A percentile compares a stretch with the other conserved stretches of the same genome.
Evolutionary conservation across 2,329 filamentous ascomycete genomes (phyloP).

Genomic region (Beauveria brongniartii): DNA sequence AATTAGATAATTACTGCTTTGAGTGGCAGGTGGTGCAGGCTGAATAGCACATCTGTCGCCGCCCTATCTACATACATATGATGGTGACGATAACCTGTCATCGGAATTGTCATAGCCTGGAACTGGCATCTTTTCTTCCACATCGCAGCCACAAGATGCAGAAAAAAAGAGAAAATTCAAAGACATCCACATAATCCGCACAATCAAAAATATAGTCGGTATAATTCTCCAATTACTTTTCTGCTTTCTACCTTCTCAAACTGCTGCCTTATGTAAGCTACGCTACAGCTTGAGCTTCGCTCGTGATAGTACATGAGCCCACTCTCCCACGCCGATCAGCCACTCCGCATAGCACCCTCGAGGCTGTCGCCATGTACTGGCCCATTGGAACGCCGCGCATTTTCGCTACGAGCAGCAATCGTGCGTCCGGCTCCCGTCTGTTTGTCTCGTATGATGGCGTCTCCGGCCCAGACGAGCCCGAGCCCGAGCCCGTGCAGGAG

Average conservation of each 20-base stretch:
- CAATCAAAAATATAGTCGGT: background rate
- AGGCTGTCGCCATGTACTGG: slow-evolving; percentile 68
- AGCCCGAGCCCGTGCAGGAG: slow-evolving; percentile 22
- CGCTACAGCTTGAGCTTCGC: background rate
- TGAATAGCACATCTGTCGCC: background rate
- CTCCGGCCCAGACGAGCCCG: slow-evolving; percentile 21
- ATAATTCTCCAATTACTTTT: no score
- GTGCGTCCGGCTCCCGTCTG: slow-evolving; percentile 40
- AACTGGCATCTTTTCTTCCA: background rate
- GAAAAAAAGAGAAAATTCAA: no score
- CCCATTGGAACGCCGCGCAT: slow-evolving; percentile 77
- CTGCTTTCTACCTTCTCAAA: background rate
- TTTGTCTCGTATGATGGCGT: slow-evolving; percentile 56
- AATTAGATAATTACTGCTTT: no score
- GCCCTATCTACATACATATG: no score
- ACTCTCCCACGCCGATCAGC: background rate
- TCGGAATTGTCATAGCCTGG: background rate
- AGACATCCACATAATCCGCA: background rate
- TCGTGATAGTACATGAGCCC: background rate
- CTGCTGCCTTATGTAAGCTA: slow-evolving; percentile 6
- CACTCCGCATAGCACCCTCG: slow-evolving; percentile 5
- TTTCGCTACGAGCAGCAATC: slow-evolving; percentile 67
- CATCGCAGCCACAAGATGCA: background rate
- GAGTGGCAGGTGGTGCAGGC: no score
- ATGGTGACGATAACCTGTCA: background rate